Evolutionary conservation across 345 rosid genomes (phyloP).

Genomic region (Nephelium lappaceum): DNA sequence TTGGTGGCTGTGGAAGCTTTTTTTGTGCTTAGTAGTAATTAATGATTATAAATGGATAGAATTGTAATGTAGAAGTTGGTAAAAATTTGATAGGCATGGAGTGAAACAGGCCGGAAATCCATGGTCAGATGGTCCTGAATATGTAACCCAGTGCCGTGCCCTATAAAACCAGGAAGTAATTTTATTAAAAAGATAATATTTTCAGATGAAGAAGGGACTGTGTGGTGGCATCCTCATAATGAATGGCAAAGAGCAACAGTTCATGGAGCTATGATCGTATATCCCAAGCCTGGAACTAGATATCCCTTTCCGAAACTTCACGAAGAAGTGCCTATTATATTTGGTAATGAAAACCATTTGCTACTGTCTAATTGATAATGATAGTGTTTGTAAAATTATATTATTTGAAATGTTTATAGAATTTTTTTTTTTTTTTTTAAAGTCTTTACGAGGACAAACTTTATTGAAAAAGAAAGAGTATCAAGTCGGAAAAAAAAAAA

Average conservation of each 20-base stretch:
- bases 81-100: conserved; percentile 40
- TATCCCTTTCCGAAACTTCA: neutral
- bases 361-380: too few relatives aligned
- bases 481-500: too few relatives aligned
- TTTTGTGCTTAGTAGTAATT: too few relatives aligned
- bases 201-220: conserved; percentile 35
- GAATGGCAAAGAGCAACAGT: conserved; percentile 41
- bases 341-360: neutral
- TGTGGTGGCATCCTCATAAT: conserved; percentile 45
- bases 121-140: conserved; percentile 52
- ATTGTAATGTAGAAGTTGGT: too few relatives aligned
- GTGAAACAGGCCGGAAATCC: conserved; percentile 43
- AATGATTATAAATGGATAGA: too few relatives aligned
- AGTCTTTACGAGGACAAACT: too few relatives aligned
- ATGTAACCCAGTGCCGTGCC: conserved; percentile 53
- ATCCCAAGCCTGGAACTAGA: conserved; percentile 18
- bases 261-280: conserved; percentile 41
- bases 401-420: too few relatives aligned
- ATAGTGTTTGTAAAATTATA: too few relatives aligned
- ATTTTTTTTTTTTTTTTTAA: too few relatives aligned
- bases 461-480: too few relatives aligned
- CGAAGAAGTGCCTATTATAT: conserved; percentile 34
- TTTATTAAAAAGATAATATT: conserved; percentile 32
- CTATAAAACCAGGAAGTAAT: conserved; percentile 28
- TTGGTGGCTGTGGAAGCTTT: too few relatives aligned